Evolutionary conservation across 495 filamentous ascomycete genomes (phyloP).

Genomic region (Evansstolkia leycettana): DNA sequence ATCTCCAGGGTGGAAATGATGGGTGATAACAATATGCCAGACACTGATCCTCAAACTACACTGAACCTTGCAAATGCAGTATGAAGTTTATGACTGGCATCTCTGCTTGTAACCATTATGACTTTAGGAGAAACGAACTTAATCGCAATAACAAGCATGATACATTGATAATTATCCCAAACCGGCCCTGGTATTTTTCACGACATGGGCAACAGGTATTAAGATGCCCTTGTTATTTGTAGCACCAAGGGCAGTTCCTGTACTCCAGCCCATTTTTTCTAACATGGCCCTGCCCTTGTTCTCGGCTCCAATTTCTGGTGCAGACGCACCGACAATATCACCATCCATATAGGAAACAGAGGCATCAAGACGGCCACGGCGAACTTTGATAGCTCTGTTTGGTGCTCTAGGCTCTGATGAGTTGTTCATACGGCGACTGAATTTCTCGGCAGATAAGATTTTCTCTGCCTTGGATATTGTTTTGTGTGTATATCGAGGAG

Average conservation of each 20-base stretch:
- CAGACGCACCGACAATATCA: slow-evolving; percentile 76
- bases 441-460: slow-evolving; percentile 19
- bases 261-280: slow-evolving; percentile 96
- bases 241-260: slow-evolving; percentile 76
- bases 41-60: too few species aligned
- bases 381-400: slow-evolving; percentile 14
- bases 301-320: slow-evolving; percentile 69
- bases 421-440: slow-evolving; percentile 21
- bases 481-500: slow-evolving; percentile 37
- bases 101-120: too few species aligned
- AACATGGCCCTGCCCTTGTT: slow-evolving; percentile 83
- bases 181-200: slow-evolving; percentile 77
- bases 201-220: slow-evolving; percentile 73
- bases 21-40: too few species aligned
- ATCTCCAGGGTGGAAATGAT: too few species aligned
- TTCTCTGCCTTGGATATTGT: slow-evolving; percentile 25
- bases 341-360: slow-evolving; percentile 63
- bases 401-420: slow-evolving; percentile 13
- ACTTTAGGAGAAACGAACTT: too few species aligned
- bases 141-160: too few species aligned
- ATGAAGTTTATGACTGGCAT: too few species aligned
- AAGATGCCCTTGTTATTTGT: slow-evolving; percentile 78
- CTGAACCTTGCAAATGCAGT: neutral
- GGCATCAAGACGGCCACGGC: slow-evolving; percentile 25
- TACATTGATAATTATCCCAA: too few species aligned